Percentiles rank a stretch among this genome's conserved stretches.
These are phyloP conservation scores for Plantago ovata DNA, from an alignment of 257 asterid species.

Conservation along the genomic window DNA sequence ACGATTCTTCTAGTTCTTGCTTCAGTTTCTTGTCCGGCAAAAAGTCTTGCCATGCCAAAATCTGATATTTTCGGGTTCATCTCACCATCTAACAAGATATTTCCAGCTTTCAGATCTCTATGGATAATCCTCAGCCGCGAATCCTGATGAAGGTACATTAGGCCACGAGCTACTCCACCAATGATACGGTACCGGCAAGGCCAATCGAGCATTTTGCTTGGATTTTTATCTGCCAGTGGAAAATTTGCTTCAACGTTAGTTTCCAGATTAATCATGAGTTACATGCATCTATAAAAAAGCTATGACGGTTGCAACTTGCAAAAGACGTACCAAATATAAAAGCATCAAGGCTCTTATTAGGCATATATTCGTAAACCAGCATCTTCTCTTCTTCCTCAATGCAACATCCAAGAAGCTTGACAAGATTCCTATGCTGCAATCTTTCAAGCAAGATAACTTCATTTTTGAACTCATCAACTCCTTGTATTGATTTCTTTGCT, in stretches of 20 bases:
- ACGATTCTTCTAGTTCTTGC: slow-evolving; percentile 18
- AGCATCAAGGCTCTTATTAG: slow-evolving; percentile 19
- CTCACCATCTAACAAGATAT: slow-evolving; percentile 18
- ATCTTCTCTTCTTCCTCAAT: slow-evolving; percentile 16
- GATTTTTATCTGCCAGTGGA: slow-evolving; percentile 16
- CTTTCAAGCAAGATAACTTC: slow-evolving; percentile 20
- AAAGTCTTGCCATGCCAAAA: slow-evolving; percentile 24
- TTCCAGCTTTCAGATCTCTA: slow-evolving; percentile 14
- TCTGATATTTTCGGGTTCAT: slow-evolving; percentile 26
- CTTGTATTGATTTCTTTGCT: slow-evolving; percentile 25
- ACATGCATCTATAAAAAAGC: neutral
- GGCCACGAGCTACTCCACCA: slow-evolving; percentile 23
- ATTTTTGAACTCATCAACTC: slow-evolving; percentile 25
- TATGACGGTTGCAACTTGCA: neutral
- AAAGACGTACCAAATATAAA: slow-evolving; percentile 20
- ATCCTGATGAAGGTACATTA: slow-evolving; percentile 26
- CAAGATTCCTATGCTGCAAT: slow-evolving; percentile 26
- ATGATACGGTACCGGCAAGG: slow-evolving; percentile 16
- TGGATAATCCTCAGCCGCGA: slow-evolving; percentile 19
- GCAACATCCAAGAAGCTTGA: slow-evolving; percentile 25
- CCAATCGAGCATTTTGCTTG: slow-evolving; percentile 24
- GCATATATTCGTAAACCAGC: slow-evolving; percentile 22
- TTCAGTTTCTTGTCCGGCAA: slow-evolving; percentile 20
- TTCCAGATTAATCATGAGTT: neutral
- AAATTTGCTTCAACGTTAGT: too few species aligned